Base-by-base conservation (phyloP, 2,329 filamentous ascomycete genomes). In the Microsporum audouinii region DNA sequence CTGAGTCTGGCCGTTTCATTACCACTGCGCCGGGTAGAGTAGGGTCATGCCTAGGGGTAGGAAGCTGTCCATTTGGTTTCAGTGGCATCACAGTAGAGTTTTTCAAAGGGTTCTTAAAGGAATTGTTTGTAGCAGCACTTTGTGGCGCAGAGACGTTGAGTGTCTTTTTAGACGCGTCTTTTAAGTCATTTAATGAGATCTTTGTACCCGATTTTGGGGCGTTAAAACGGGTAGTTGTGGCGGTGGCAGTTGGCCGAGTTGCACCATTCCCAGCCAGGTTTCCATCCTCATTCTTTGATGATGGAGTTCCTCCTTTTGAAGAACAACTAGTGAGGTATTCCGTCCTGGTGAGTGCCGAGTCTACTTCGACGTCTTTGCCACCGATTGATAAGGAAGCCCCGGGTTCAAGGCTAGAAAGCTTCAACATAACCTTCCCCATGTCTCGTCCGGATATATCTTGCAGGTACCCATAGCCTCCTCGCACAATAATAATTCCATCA, bases 311-410 rank as follows among this genome's bases (percentile, higher is more conserved):
- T 31, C 29, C n/a, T 10, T n/a, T 59, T 45, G 43, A 69, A 10
- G 64, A 57, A 39, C 66, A 70, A 1, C 69, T 69, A 27, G 73
- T 71, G 5, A 84, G 65, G 65, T 79, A 86, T 60, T 87, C 84
- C n/a, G 78, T 76, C 66, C 79, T 84, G 1, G 79, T 76, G 2
- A 88, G 81, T 47, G 82, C 72, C 0, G 79, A 80, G 64, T 88
- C 85, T 49, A 89, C 75, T 67, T 89, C 85, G 17, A 89, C 73
- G 61, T 89, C 86, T 69, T 85, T 88, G 0, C 86, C 84, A 47
- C 80, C 80, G 36, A 89, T 73, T 3, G 81, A 85, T 3, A 89
- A 72, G 34, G 78, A 79, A 2, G 81, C 83, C 2, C 86, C 86
- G 2, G 81, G 78, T 23, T 84, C 75, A 1, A 88, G 74, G 7